Conservation (phyloP, 148 eudicot species). For the Talinum fruticosum region DNA sequence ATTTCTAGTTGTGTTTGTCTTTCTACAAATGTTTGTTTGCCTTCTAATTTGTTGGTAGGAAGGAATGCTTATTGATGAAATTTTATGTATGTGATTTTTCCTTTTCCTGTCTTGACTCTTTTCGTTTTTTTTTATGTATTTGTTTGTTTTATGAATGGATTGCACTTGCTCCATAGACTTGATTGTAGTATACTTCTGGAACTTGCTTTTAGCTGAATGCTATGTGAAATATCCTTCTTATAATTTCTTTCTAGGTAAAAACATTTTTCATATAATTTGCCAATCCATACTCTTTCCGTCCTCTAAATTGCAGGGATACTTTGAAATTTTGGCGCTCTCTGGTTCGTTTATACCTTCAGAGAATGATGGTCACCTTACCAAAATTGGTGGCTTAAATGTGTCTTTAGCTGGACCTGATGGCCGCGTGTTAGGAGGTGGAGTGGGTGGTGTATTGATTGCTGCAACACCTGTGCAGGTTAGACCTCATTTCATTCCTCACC, state of each 20-base stretch:
- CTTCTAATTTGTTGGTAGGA: not conserved
- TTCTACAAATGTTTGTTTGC: not conserved
- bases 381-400: conserved; percentile 72
- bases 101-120: not conserved
- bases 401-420: conserved; percentile 87
- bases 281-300: not conserved
- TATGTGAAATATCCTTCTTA: not conserved
- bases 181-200: not conserved
- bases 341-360: conserved; percentile 75
- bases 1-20: not conserved
- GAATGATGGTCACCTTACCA: conserved; percentile 56
- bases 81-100: not conserved
- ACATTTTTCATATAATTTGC: not conserved
- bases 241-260: not conserved
- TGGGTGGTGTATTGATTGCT: conserved; percentile 76
- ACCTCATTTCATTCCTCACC: not conserved
- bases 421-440: conserved; percentile 77
- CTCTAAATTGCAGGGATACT: conserved; percentile 60
- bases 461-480: conserved; percentile 86
- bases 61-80: not conserved
- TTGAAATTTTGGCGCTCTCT: conserved; percentile 73
- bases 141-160: not conserved
- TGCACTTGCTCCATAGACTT: not conserved
- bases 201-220: not conserved
- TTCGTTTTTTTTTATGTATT: not conserved